Base-by-base conservation (phyloP, 2,329 filamentous ascomycete species). In the Fusarium pseudonygamai region DNA sequence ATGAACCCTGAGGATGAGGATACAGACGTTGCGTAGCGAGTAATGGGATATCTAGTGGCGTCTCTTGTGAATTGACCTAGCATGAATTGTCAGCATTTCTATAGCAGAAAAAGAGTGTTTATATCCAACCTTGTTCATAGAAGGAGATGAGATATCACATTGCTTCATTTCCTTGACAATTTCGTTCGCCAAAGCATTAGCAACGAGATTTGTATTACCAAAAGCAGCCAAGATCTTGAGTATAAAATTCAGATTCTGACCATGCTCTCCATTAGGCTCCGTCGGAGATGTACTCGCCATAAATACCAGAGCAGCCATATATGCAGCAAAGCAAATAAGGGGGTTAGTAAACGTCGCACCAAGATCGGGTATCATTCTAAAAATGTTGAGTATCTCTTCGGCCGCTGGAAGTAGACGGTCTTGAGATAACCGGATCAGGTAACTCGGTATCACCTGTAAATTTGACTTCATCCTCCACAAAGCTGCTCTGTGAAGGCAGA, bases 401-500 rank as follows among this genome's bases (percentile, higher is more conserved):
- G 56, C 65, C 6, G 65, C 64, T 15, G 65, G 65, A 20, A 63
- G 18, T 16, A 68, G 22, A 22, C 64, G 65, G 26, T 68, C 64
- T 63, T 56, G 65, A 5, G 65, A 63, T 15, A 68, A 18, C 1
- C 65, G 56, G 14, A 68, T 68, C 64, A 49, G n/a, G 22, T 68
- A 68, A 47, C 32, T 45, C 13, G 65, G 56, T 3, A 55, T 18
- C 7, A 47, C 47, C 12, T 56, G 37, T 13, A 69, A 20, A 14
- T 68, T 69, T 0, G 42, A 62, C 14, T 68, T 68, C 65, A 68
- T 68, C 42, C 36, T 68, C 65, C 65, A 68, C 12, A 69, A 9
- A 12, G 66, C 64, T 20, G 66, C 64, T n/a, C 66, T 43, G 13
- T 69, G 66, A n/a, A 69, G 64, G 28, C 66, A 64, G 10, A 69